A percentile compares a stretch with the other conserved stretches of the same genome.
Conservation (phyloP, 164 flowering plant species). For the Tetrastigma voinierianum region DNA sequence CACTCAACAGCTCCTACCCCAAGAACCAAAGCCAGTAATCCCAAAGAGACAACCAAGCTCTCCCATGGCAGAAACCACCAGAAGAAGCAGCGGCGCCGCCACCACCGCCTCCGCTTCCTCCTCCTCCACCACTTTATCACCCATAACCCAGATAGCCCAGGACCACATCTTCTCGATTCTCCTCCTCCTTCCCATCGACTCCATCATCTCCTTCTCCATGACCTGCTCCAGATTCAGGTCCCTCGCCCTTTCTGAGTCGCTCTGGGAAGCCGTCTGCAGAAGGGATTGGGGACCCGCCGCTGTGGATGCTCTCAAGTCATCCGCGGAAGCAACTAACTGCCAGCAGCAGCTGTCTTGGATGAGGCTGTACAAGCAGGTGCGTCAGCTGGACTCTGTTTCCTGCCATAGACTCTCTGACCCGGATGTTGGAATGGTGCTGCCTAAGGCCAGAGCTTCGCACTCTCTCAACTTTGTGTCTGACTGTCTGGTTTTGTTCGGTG, state of each 20-base stretch:
- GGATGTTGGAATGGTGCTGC: slow-evolving; percentile 29
- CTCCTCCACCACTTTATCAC: slow-evolving; percentile 17
- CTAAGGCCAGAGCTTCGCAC: slow-evolving; percentile 81
- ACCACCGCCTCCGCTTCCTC: slow-evolving; percentile 13
- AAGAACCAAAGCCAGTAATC: no score
- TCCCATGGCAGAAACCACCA: slow-evolving; percentile 16
- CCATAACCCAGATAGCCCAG: slow-evolving; percentile 38
- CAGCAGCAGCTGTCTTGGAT: slow-evolving; percentile 47
- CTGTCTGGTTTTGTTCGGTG: slow-evolving; percentile 86
- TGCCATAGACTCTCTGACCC: slow-evolving; percentile 40
- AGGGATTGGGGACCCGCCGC: slow-evolving; percentile 65
- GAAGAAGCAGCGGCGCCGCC: slow-evolving; percentile 11
- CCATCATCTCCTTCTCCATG: slow-evolving; percentile 68
- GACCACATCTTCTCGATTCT: slow-evolving; percentile 77
- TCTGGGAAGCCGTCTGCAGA: slow-evolving; percentile 78
- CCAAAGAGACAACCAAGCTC: no score
- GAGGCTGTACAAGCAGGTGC: slow-evolving; percentile 58
- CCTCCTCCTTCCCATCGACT: slow-evolving; percentile 70
- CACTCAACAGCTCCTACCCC: no score
- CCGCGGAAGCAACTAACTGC: slow-evolving; percentile 4
- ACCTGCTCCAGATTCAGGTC: slow-evolving; percentile 69
- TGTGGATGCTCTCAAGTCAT: slow-evolving; percentile 53
- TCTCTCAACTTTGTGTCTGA: slow-evolving; percentile 80
- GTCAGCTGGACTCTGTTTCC: slow-evolving; percentile 46
- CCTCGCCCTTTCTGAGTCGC: slow-evolving; percentile 49